These are phyloP conservation scores for Funneliformis caledonium DNA, from an alignment of 371 early-diverging fungal genomes.

Conservation along the genomic window DNA sequence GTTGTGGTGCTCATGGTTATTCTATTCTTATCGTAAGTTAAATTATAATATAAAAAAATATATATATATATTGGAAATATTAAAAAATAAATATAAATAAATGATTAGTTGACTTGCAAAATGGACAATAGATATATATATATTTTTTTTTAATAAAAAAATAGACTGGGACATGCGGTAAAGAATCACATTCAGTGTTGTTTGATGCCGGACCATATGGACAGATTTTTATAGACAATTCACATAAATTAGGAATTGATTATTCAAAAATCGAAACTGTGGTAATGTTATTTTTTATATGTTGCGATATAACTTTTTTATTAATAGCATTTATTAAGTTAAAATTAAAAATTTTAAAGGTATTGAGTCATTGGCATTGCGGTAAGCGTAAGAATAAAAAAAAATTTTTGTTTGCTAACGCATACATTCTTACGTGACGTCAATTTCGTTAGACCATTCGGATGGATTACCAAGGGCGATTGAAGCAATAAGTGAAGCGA, in stretches of 20 bases:
- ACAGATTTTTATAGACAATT: background rate
- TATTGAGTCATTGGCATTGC: conserved; percentile 16
- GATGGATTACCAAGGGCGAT: background rate
- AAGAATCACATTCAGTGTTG: background rate
- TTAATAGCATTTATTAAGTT: too few relatives aligned
- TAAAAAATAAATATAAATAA: too few relatives aligned
- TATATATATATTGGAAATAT: too few relatives aligned
- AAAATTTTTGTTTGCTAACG: background rate
- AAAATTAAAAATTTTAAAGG: background rate
- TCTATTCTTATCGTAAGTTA: background rate
- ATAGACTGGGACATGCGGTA: background rate
- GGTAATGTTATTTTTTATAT: background rate
- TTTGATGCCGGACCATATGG: background rate
- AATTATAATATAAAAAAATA: too few relatives aligned
- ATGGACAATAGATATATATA: too few relatives aligned
- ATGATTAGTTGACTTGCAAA: too few relatives aligned
- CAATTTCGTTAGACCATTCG: background rate
- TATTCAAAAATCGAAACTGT: background rate
- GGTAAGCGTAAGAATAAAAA: background rate
- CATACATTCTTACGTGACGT: background rate
- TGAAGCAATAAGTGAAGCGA: background rate
- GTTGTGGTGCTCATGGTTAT: conserved; percentile 1
- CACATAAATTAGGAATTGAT: background rate
- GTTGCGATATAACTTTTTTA: background rate
- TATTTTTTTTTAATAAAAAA: too few relatives aligned